Conservation (phyloP, 1,139 yeast species). For the Blastobotrys petasosporus region DNA sequence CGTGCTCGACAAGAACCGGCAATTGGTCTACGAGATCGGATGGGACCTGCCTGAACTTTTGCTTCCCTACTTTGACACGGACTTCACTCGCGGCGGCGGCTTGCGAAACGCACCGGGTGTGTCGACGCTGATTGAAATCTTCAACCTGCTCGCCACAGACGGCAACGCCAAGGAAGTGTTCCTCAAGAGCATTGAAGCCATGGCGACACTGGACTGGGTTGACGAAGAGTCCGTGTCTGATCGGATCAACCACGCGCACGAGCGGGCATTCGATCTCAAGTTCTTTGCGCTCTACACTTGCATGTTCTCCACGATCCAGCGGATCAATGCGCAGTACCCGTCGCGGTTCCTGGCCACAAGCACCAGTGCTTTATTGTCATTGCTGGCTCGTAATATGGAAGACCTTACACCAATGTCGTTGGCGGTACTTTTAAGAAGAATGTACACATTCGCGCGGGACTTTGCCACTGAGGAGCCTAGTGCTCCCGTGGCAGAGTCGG, state of each 20-base stretch:
- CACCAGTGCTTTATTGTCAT: slow-evolving; percentile 49
- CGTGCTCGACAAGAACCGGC: slow-evolving; percentile 37
- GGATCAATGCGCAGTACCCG: slow-evolving; percentile 54
- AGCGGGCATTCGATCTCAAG: slow-evolving; percentile 47
- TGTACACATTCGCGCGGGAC: slow-evolving; percentile 61
- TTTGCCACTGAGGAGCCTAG: slow-evolving; percentile 42
- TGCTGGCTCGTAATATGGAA: slow-evolving; percentile 40
- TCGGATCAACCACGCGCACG: slow-evolving; percentile 16
- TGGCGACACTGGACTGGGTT: slow-evolving; percentile 34
- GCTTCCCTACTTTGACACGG: slow-evolving; percentile 33
- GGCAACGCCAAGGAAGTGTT: slow-evolving; percentile 82
- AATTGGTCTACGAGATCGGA: slow-evolving; percentile 62
- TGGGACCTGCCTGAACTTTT: slow-evolving; percentile 80
- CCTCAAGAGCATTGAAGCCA: slow-evolving; percentile 59
- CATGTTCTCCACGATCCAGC: slow-evolving; percentile 45
- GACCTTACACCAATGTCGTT: slow-evolving; percentile 31
- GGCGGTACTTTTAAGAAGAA: slow-evolving; percentile 51
- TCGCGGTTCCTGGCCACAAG: slow-evolving; percentile 70
- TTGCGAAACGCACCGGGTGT: slow-evolving; percentile 23
- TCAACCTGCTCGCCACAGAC: slow-evolving; percentile 50
- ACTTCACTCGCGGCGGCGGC: slow-evolving; percentile 17
- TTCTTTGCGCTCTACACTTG: slow-evolving; percentile 61
- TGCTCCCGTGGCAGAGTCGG: slow-evolving; percentile 35
- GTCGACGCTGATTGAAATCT: slow-evolving; percentile 41
- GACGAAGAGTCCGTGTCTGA: slow-evolving; percentile 16